Percentiles rank a stretch among this genome's conserved stretches.
Evolutionary conservation across 2,329 filamentous ascomycete species (phyloP).

Genomic region (Colletotrichum endophyticum): DNA sequence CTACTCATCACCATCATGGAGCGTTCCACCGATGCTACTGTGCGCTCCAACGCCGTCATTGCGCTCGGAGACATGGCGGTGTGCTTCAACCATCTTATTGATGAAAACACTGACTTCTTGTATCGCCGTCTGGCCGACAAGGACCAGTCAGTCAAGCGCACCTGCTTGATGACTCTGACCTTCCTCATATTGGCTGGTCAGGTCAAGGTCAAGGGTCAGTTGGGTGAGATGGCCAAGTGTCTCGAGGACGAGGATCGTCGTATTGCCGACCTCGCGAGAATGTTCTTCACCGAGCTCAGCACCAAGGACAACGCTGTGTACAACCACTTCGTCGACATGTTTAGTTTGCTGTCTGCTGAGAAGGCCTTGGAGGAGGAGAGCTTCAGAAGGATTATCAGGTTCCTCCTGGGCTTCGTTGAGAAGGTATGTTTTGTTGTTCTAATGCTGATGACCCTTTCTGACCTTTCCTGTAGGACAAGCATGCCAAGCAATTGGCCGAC

Average conservation of each 20-base stretch:
- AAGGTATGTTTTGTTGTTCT: conserved; percentile 67
- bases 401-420: conserved; percentile 94
- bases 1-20: conserved; percentile 98
- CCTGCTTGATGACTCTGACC: conserved; percentile 97
- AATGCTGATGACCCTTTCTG: neutral
- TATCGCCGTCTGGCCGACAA: conserved; percentile 91
- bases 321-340: conserved; percentile 99
- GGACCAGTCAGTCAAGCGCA: conserved; percentile 91
- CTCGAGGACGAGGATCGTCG: conserved; percentile 94
- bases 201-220: conserved; percentile 98
- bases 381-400: conserved; percentile 86
- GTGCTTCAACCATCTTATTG: conserved; percentile 98
- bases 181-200: conserved; percentile 97
- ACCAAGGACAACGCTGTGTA: conserved; percentile 99
- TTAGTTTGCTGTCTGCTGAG: conserved; percentile 87
- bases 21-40: conserved; percentile 87
- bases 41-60: conserved; percentile 94
- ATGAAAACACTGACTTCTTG: conserved; percentile 98
- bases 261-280: conserved; percentile 90
- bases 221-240: conserved; percentile 99
- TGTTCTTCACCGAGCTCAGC: conserved; percentile 98
- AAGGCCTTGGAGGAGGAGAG: conserved; percentile 81
- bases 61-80: conserved; percentile 98
- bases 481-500: conserved; percentile 90
- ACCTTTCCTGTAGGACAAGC: conserved; percentile 75